Evolutionary conservation across 2,329 filamentous ascomycete species (phyloP).

Genomic region (Lachnellula arida): DNA sequence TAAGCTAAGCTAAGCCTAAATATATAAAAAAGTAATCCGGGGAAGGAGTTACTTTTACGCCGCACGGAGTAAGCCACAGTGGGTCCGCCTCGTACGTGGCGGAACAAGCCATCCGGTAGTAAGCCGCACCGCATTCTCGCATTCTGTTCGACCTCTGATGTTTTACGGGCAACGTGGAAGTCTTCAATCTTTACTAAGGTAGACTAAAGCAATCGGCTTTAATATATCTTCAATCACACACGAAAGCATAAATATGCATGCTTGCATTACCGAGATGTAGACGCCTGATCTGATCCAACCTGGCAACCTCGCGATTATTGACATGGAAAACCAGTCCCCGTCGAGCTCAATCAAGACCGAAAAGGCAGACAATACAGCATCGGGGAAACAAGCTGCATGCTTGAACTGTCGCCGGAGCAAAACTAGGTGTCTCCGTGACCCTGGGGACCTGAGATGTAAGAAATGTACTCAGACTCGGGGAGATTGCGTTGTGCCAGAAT

Average conservation of each 20-base stretch:
- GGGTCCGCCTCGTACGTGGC: too few relatives aligned
- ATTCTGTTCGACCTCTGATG: too few relatives aligned
- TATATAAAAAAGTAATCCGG: too few relatives aligned
- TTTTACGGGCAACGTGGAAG: too few relatives aligned
- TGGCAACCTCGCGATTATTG: slow-evolving; percentile 1
- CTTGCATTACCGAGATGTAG: slow-evolving; percentile 3
- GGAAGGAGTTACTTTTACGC: too few relatives aligned
- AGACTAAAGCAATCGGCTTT: too few relatives aligned
- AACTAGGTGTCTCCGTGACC: slow-evolving; percentile 59
- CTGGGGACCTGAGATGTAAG: slow-evolving; percentile 50
- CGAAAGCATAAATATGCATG: background rate
- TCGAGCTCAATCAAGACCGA: slow-evolving; percentile 20
- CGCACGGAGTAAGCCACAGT: too few relatives aligned
- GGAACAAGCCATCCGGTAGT: too few relatives aligned
- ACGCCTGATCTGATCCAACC: background rate
- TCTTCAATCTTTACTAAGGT: too few relatives aligned
- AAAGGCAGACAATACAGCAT: slow-evolving; percentile 10
- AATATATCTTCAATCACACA: too few relatives aligned
- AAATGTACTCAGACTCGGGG: slow-evolving; percentile 53
- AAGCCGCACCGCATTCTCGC: too few relatives aligned
- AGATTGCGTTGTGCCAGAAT: slow-evolving; percentile 66
- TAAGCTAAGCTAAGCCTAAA: too few relatives aligned
- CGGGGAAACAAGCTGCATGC: slow-evolving; percentile 46
- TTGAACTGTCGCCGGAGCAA: slow-evolving; percentile 63
- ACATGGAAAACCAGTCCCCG: slow-evolving; percentile 19